Percentiles rank a stretch among this genome's conserved stretches.
phyloP scores from a whole-genome alignment of 306 rosid species.

The Sicyos edulis region DNA sequence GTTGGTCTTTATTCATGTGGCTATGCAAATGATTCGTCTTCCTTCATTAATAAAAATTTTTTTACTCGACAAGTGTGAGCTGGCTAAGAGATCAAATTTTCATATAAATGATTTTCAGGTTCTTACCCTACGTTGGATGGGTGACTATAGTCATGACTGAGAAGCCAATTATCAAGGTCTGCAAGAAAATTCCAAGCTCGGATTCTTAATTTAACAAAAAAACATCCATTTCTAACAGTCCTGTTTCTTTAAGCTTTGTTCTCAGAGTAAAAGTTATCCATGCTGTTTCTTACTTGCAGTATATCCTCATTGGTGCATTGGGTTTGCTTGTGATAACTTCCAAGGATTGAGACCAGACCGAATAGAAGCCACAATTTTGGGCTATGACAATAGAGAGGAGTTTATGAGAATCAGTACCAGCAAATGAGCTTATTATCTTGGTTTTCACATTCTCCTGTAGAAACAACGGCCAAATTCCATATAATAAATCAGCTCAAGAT shows the following conservation, averaged over 20 bases:
- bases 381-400: neutral
- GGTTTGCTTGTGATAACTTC: constrained; percentile 75
- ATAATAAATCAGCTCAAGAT: neutral
- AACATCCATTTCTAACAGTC: neutral
- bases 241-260: neutral
- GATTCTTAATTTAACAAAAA: neutral
- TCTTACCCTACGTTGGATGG: constrained; percentile 94
- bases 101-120: constrained; percentile 37
- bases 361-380: neutral
- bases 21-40: too few relatives aligned
- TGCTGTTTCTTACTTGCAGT: constrained; percentile 37
- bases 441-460: neutral
- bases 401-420: neutral
- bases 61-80: too few relatives aligned
- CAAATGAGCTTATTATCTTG: neutral
- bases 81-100: neutral
- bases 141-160: constrained; percentile 94
- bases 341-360: constrained; percentile 42
- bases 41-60: too few relatives aligned
- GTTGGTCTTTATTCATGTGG: too few relatives aligned
- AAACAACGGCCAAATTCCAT: neutral
- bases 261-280: neutral
- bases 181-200: constrained; percentile 10
- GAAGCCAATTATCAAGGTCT: constrained; percentile 86
- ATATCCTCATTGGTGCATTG: constrained; percentile 63